These are phyloP conservation scores for Boechera stricta DNA, from an alignment of 345 rosid species.

Conservation along the genomic window DNA sequence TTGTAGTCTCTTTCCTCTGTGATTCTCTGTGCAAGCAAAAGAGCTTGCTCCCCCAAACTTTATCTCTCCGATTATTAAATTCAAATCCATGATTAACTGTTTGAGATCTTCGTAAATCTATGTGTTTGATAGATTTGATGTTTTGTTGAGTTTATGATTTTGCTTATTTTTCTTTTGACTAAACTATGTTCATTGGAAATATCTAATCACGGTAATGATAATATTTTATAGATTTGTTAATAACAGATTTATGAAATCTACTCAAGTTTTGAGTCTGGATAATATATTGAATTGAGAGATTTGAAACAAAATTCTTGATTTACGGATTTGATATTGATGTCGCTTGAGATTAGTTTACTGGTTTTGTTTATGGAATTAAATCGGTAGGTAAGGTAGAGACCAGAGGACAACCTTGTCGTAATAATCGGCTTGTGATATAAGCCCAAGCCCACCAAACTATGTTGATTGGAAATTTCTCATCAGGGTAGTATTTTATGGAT, in stretches of 20 bases:
- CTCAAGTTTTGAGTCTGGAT: too few species aligned
- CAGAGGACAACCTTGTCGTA: too few species aligned
- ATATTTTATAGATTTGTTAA: background rate
- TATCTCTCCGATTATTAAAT: background rate
- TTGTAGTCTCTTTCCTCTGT: background rate
- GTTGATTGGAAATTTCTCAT: too few species aligned
- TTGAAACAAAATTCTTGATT: background rate
- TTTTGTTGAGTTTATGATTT: background rate
- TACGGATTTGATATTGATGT: background rate
- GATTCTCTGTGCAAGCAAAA: slow-evolving; percentile 29
- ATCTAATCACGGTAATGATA: background rate
- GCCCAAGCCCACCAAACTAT: slow-evolving; percentile 1
- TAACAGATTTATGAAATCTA: background rate
- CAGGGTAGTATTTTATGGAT: too few species aligned
- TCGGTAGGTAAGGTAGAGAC: background rate
- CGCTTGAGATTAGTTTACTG: background rate
- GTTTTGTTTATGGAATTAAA: too few species aligned
- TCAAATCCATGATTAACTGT: background rate
- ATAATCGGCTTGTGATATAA: background rate
- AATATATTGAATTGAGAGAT: background rate
- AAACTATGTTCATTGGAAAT: too few species aligned
- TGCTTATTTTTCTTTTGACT: background rate
- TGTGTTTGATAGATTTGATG: background rate
- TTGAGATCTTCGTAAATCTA: background rate
- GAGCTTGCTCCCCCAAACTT: slow-evolving; percentile 20